phyloP scores from a whole-genome alignment of 2,329 filamentous ascomycete genomes.

The Colletotrichum australisinense region DNA sequence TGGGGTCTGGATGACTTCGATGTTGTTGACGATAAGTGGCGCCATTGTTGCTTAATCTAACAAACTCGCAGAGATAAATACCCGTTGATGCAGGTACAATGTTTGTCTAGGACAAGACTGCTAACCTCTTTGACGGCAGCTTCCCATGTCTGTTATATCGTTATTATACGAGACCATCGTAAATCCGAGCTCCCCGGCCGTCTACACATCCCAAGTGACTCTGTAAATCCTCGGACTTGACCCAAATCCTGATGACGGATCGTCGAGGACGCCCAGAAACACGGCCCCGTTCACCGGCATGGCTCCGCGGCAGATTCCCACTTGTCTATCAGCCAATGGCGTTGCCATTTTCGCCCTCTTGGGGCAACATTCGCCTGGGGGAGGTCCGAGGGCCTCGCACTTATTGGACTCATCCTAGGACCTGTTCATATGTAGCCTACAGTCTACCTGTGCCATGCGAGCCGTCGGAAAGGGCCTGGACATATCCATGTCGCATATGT shows the following conservation, averaged over 20 bases:
- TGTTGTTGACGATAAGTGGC: constrained; percentile 9
- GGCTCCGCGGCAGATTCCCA: neutral
- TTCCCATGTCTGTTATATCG: neutral
- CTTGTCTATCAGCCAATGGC: neutral
- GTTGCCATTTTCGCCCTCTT: neutral
- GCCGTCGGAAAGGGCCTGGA: neutral
- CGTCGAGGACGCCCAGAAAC: neutral
- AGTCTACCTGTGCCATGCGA: neutral
- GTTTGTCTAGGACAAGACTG: neutral
- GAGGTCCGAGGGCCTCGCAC: neutral
- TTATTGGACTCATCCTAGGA: neutral
- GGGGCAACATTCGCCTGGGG: neutral
- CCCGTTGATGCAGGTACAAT: neutral
- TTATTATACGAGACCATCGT: neutral
- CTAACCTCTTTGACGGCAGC: neutral
- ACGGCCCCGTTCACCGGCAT: neutral
- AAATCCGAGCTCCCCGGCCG: neutral
- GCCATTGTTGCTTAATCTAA: constrained; percentile 6
- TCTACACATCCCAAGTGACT: neutral
- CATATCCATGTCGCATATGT: neutral
- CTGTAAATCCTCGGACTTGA: neutral
- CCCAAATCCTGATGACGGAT: neutral
- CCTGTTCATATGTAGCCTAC: neutral
- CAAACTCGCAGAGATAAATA: neutral
- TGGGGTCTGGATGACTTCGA: constrained; percentile 6